Percentiles rank a stretch among this genome's conserved stretches.
These are phyloP conservation scores for Arthrinium puccinioides DNA, from an alignment of 2,329 filamentous ascomycete genomes.

Conservation along the genomic window DNA sequence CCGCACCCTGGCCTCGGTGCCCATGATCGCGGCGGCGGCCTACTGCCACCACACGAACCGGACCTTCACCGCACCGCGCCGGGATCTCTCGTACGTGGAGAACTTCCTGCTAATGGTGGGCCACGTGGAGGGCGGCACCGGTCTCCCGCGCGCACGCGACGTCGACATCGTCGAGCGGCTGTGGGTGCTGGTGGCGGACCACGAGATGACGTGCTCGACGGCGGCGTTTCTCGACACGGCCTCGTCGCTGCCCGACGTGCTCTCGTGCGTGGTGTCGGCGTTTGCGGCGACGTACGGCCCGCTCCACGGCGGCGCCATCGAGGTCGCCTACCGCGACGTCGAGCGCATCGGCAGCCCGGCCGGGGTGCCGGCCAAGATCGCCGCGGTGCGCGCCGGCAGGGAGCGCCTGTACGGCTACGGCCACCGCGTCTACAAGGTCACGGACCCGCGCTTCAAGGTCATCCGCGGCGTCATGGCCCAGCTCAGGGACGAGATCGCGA, in stretches of 20 bases:
- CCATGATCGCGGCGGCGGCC: constrained; percentile 12
- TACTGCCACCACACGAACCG: constrained; percentile 11
- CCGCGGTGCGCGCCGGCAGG: constrained; percentile 9
- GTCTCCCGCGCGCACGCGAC: constrained; percentile 7
- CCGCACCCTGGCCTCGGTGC: constrained; percentile 9
- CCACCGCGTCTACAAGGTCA: constrained; percentile 13
- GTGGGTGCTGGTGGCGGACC: constrained; percentile 11
- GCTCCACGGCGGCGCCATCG: constrained; percentile 13
- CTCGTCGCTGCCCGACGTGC: constrained; percentile 9
- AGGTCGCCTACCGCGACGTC: constrained; percentile 12
- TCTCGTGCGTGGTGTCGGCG: constrained; percentile 10
- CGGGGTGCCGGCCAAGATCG: constrained; percentile 8
- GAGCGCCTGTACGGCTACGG: constrained; percentile 13
- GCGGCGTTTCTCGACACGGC: constrained; percentile 12
- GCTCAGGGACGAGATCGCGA: constrained; percentile 13
- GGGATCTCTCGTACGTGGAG: constrained; percentile 8
- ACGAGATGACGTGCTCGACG: constrained; percentile 15
- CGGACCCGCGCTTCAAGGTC: constrained; percentile 11
- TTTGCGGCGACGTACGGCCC: constrained; percentile 11
- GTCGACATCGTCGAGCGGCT: constrained; percentile 9
- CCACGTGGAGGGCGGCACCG: constrained; percentile 10
- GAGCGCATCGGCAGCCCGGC: constrained; percentile 10
- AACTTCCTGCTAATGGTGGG: constrained; percentile 14
- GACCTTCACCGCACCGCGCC: constrained; percentile 9
- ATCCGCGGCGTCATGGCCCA: constrained; percentile 10